Conservation (phyloP, 148 eudicot genomes). For the Vaccinium myrtillus region DNA sequence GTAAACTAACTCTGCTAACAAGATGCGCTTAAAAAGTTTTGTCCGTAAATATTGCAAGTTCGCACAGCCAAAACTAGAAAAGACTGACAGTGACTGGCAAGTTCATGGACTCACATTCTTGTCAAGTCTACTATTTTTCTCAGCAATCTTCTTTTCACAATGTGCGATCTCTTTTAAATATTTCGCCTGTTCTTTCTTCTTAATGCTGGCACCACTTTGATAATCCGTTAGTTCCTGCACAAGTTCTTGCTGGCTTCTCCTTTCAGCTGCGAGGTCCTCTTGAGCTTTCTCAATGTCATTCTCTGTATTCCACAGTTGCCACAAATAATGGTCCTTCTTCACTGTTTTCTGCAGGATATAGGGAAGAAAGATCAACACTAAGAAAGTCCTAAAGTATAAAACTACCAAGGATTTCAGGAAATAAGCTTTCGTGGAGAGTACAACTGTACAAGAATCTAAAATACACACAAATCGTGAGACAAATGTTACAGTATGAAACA, state of each 20-base stretch:
- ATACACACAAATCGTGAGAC: not conserved
- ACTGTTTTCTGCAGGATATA: slow-evolving; percentile 66
- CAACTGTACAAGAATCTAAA: not conserved
- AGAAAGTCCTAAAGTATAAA: not conserved
- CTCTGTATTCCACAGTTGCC: slow-evolving; percentile 83
- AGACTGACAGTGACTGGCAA: not conserved
- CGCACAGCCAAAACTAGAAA: not conserved
- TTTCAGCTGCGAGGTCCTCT: slow-evolving; percentile 64
- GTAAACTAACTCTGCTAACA: not conserved
- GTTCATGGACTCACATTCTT: slow-evolving; percentile 51
- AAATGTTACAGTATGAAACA: not conserved
- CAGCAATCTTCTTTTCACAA: slow-evolving; percentile 72
- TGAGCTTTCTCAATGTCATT: slow-evolving; percentile 62
- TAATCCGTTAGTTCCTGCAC: slow-evolving; percentile 61
- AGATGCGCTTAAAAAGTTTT: not conserved
- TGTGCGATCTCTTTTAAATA: slow-evolving; percentile 69
- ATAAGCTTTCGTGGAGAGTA: not conserved
- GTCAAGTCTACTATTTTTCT: slow-evolving; percentile 64
- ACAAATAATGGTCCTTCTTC: slow-evolving; percentile 86
- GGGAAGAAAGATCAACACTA: not conserved
- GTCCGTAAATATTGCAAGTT: not conserved
- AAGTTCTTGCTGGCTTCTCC: slow-evolving; percentile 63
- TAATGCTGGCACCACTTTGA: slow-evolving; percentile 63
- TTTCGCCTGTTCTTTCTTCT: slow-evolving; percentile 70
- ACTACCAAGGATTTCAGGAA: not conserved